Base-by-base conservation (phyloP, 768 basidiomycete species). In the Mrakia gelida region DNA sequence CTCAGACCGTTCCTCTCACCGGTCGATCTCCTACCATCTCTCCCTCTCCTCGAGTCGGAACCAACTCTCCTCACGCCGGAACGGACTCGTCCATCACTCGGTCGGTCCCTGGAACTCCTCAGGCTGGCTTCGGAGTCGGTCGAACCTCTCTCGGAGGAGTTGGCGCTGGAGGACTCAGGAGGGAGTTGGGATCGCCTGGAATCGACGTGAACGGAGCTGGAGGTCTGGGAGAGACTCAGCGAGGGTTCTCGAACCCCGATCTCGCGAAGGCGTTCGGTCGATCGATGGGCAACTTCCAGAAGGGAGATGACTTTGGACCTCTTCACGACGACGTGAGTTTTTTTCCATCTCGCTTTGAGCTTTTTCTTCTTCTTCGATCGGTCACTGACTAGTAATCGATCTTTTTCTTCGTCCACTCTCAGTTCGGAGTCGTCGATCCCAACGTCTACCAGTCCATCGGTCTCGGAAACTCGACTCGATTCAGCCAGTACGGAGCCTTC, bases 231-330 rank as follows among this genome's bases (percentile, higher is more conserved):
- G 67, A 70, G 23, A 38, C 67, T 70, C 67, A 70, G 67, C 67
- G 84, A 70, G 84, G 84, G 6, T 85, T 79, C 80, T 84, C 83
- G 28, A 84, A 84, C 80, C 84, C 84, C 15, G 84, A 85, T 80
- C 79, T 84, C n/a, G 83, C 84, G 6, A 82, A 84, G 73, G 82
- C 84, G 15, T 85, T 79, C 49, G 73, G 78, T 15, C 49, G 77
- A 30, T 62, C 71, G 23, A 67, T 78, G 71, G 73, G 73, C 43
- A 73, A 67, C 49, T 73, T 84, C 80, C 80, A 81, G 62, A 84
- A 83, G 79, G 82, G 81, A 49, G 80, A 80, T 32, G 78, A 76
- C 62, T 78, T 73, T 67, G 83, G 83, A 34, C 80, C 81, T 41
- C 74, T 81, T 49, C 80, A 80, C 71, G 81, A 83, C 54, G 77